Evolutionary conservation across 768 basidiomycete species (phyloP).

Genomic region (Boletus rubescentipes): DNA sequence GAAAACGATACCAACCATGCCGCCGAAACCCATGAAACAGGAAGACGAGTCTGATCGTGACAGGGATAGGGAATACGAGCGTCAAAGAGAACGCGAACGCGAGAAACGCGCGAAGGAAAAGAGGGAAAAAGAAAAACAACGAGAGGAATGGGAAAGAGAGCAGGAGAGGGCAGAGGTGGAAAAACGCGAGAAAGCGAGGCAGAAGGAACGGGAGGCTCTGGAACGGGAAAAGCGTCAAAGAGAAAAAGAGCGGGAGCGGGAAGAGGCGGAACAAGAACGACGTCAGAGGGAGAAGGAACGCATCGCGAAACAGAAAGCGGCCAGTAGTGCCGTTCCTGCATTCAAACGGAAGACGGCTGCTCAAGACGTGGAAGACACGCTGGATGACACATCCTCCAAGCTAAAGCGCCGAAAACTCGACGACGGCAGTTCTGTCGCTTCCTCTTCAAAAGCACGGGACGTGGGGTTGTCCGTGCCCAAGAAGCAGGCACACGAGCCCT

Average conservation of each 20-base stretch:
- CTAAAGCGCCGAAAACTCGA: slow-evolving; percentile 47
- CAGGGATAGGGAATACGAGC: slow-evolving; percentile 23
- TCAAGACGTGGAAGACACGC: slow-evolving; percentile 32
- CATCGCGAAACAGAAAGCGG: slow-evolving; percentile 22
- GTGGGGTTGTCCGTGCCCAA: slow-evolving; percentile 29
- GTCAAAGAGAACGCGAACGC: slow-evolving; percentile 26
- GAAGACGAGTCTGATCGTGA: slow-evolving; percentile 32
- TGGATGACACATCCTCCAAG: slow-evolving; percentile 23
- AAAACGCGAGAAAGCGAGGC: slow-evolving; percentile 21
- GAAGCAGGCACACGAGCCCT: slow-evolving; percentile 36
- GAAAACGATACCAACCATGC: slow-evolving; percentile 27
- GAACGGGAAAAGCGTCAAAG: slow-evolving; percentile 28
- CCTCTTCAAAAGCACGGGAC: slow-evolving; percentile 24
- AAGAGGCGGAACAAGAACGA: slow-evolving; percentile 20
- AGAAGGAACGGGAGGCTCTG: slow-evolving; percentile 20
- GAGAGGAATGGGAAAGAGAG: slow-evolving; percentile 23
- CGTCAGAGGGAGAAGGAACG: slow-evolving; percentile 27
- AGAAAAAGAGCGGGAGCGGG: slow-evolving; percentile 24
- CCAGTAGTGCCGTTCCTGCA: slow-evolving; percentile 9
- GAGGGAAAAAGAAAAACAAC: slow-evolving; percentile 23
- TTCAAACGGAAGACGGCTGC: slow-evolving; percentile 41
- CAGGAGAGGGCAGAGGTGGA: slow-evolving; percentile 19
- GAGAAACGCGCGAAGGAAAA: slow-evolving; percentile 22
- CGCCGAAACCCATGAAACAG: slow-evolving; percentile 19
- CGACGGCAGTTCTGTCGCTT: slow-evolving; percentile 21